phyloP scores from a whole-genome alignment of 2,329 filamentous ascomycete genomes.

The Cyanodermella asteris region DNA sequence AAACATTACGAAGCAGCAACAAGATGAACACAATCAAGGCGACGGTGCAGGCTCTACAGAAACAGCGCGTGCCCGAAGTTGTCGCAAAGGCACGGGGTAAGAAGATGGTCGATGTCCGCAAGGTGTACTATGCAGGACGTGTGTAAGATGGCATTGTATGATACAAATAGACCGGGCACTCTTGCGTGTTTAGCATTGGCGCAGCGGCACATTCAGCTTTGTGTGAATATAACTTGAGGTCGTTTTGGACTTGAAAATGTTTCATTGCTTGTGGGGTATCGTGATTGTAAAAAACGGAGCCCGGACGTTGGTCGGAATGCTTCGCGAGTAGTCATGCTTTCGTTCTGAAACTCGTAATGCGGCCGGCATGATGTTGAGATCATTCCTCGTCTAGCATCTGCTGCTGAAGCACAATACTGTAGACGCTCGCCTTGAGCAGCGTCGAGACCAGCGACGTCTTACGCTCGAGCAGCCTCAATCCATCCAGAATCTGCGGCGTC shows the following conservation, averaged over 20 bases:
- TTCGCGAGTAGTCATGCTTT: too few relatives aligned
- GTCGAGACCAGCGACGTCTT: slow-evolving; percentile 94
- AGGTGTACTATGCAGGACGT: slow-evolving; percentile 84
- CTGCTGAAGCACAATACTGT: slow-evolving; percentile 95
- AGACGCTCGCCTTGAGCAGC: slow-evolving; percentile 89
- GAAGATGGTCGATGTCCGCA: slow-evolving; percentile 89
- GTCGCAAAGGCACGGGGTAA: slow-evolving; percentile 74
- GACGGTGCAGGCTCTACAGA: slow-evolving; percentile 57
- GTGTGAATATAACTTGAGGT: not conserved
- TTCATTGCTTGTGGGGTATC: too few relatives aligned
- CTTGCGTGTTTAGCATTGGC: too few relatives aligned
- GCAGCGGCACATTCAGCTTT: too few relatives aligned
- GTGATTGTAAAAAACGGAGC: too few relatives aligned
- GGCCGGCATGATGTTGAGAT: too few relatives aligned
- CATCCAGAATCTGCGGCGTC: slow-evolving; percentile 65
- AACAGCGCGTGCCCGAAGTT: slow-evolving; percentile 70
- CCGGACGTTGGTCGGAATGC: too few relatives aligned
- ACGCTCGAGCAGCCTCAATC: slow-evolving; percentile 67
- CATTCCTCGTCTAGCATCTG: too few relatives aligned
- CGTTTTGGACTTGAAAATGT: too few relatives aligned
- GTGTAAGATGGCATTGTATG: slow-evolving; percentile 22
- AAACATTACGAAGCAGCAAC: slow-evolving; percentile 68
- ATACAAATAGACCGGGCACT: too few relatives aligned
- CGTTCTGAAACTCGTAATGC: too few relatives aligned
- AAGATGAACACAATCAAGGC: slow-evolving; percentile 98